phyloP scores from a whole-genome alignment of 495 filamentous ascomycete species.

The Penicillium egyptiacum region DNA sequence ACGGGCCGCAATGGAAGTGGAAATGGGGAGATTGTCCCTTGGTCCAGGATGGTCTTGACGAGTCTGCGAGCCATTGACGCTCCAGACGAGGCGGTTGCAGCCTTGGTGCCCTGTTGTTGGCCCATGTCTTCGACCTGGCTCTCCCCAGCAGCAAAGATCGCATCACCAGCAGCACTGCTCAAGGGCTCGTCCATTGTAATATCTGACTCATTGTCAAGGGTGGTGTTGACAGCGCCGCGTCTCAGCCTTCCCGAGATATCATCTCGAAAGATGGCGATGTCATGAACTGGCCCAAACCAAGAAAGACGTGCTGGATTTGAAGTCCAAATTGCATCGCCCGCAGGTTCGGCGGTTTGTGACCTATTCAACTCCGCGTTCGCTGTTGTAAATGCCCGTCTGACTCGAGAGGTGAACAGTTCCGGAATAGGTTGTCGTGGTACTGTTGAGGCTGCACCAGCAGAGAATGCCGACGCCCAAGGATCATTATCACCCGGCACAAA shows the following conservation, averaged over 20 bases:
- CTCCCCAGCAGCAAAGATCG: slow-evolving; percentile 9
- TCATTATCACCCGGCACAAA: slow-evolving; percentile 97
- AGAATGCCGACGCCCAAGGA: slow-evolving; percentile 86
- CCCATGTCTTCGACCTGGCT: slow-evolving; percentile 16
- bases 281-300: slow-evolving; percentile 81
- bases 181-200: slow-evolving; percentile 3
- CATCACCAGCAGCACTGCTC: neutral
- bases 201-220: slow-evolving; percentile 21
- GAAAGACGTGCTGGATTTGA: slow-evolving; percentile 79
- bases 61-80: slow-evolving; percentile 69
- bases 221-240: slow-evolving; percentile 65
- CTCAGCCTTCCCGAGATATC: slow-evolving; percentile 76
- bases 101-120: slow-evolving; percentile 18
- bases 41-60: slow-evolving; percentile 90
- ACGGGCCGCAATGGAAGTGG: slow-evolving; percentile 71
- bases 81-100: slow-evolving; percentile 46
- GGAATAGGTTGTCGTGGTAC: slow-evolving; percentile 75
- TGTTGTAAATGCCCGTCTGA: slow-evolving; percentile 73
- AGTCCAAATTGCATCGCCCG: slow-evolving; percentile 79
- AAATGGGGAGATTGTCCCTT: slow-evolving; percentile 86
- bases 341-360: slow-evolving; percentile 41
- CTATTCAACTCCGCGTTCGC: slow-evolving; percentile 65
- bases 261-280: slow-evolving; percentile 83
- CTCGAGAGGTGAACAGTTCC: slow-evolving; percentile 80
- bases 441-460: slow-evolving; percentile 72